phyloP scores from a whole-genome alignment of 768 basidiomycete species.

The Boletales sp. region DNA sequence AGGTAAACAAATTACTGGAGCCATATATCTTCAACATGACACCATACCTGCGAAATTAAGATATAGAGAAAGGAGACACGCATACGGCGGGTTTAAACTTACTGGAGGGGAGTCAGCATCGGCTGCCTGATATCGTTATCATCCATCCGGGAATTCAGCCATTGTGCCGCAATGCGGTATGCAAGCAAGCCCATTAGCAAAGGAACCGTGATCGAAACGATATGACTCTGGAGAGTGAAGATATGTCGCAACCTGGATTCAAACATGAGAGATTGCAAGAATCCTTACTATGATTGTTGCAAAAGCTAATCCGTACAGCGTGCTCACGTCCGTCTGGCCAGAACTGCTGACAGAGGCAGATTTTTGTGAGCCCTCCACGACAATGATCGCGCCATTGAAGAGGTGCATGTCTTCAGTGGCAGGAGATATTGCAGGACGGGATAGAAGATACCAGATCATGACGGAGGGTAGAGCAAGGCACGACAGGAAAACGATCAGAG shows the following conservation, averaged over 20 bases:
- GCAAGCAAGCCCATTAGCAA: neutral
- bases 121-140: neutral
- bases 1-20: constrained; percentile 1
- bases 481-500: neutral
- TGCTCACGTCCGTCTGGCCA: neutral
- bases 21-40: constrained; percentile 4
- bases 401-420: neutral
- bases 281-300: constrained; percentile 1
- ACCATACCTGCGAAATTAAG: neutral
- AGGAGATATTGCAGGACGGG: neutral
- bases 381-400: constrained; percentile 2
- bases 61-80: neutral
- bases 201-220: neutral
- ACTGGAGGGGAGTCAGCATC: neutral
- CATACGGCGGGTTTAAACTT: neutral
- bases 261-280: neutral
- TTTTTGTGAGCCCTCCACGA: neutral
- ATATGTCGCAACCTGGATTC: neutral
- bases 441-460: constrained; percentile 3
- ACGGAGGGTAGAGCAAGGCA: neutral
- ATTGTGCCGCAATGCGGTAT: neutral
- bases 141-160: neutral
- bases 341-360: neutral
- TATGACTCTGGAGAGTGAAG: neutral
- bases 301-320: constrained; percentile 1